A percentile compares a stretch with the other conserved stretches of the same genome.
Conservation (phyloP, 768 basidiomycete species). For the Boletus rubroflammeus region DNA sequence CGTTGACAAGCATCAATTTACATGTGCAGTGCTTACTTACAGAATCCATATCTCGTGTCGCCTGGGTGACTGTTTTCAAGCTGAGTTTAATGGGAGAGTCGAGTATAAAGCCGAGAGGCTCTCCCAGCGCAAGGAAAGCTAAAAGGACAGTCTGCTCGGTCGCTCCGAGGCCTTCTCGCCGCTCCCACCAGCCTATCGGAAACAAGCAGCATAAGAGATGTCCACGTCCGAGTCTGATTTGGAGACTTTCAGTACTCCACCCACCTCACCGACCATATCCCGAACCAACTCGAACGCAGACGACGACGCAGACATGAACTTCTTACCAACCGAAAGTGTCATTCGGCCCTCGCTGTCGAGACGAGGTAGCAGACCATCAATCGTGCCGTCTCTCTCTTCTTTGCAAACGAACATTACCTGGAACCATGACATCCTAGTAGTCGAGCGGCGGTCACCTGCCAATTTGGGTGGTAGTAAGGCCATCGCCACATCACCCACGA, state of each 20-base stretch:
- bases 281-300: conserved; percentile 17
- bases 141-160: conserved; percentile 6
- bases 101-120: conserved; percentile 22
- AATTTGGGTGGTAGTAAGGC: conserved; percentile 18
- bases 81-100: conserved; percentile 6
- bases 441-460: conserved; percentile 32
- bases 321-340: conserved; percentile 8
- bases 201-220: conserved; percentile 22
- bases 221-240: conserved; percentile 32
- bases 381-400: conserved; percentile 15
- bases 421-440: conserved; percentile 33
- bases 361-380: conserved; percentile 31
- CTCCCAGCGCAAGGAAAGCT: not conserved
- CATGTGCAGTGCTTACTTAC: conserved; percentile 11
- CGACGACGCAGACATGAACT: conserved; percentile 10
- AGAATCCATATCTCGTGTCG: conserved; percentile 16
- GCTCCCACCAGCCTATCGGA: conserved; percentile 9
- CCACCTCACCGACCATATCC: conserved; percentile 36
- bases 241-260: conserved; percentile 43
- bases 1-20: conserved; percentile 10
- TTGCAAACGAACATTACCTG: conserved; percentile 36
- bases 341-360: conserved; percentile 41
- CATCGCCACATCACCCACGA: conserved; percentile 18
- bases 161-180: conserved; percentile 10
- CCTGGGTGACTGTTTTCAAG: conserved; percentile 24